Conservation (phyloP, 139 green algal species). For the Limnomonas spitsbergensis region DNA sequence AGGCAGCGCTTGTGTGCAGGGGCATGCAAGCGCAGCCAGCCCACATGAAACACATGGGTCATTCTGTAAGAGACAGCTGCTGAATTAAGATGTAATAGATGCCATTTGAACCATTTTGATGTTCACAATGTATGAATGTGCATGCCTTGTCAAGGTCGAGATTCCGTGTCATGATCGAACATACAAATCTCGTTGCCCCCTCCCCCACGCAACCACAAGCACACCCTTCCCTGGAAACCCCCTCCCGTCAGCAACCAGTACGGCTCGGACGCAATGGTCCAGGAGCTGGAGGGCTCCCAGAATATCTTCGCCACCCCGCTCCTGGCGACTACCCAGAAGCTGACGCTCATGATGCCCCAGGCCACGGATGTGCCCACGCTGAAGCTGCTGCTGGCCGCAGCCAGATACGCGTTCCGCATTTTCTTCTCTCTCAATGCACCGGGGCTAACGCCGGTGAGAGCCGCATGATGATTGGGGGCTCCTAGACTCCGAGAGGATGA, state of each 20-base stretch:
- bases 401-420: slow-evolving; percentile 71
- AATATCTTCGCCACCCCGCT: slow-evolving; percentile 64
- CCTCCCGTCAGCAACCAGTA: slow-evolving; percentile 28
- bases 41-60: not conserved
- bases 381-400: slow-evolving; percentile 57
- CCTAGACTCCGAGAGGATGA: no score
- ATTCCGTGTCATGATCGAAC: no score
- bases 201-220: no score
- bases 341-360: slow-evolving; percentile 28
- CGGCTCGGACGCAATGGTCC: slow-evolving; percentile 30
- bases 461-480: slow-evolving; percentile 2
- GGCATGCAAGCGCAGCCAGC: not conserved
- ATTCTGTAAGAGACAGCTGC: no score
- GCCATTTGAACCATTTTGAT: no score
- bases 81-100: no score
- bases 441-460: slow-evolving; percentile 82
- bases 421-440: slow-evolving; percentile 93
- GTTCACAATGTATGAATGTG: no score
- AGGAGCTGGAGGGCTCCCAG: slow-evolving; percentile 79
- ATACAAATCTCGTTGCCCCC: no score
- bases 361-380: slow-evolving; percentile 25
- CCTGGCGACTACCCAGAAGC: slow-evolving; percentile 48
- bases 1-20: not conserved
- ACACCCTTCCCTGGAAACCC: no score
- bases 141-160: no score